Conservation (phyloP, 805 yeast species). For the Dipodascopsis uninucleata region DNA sequence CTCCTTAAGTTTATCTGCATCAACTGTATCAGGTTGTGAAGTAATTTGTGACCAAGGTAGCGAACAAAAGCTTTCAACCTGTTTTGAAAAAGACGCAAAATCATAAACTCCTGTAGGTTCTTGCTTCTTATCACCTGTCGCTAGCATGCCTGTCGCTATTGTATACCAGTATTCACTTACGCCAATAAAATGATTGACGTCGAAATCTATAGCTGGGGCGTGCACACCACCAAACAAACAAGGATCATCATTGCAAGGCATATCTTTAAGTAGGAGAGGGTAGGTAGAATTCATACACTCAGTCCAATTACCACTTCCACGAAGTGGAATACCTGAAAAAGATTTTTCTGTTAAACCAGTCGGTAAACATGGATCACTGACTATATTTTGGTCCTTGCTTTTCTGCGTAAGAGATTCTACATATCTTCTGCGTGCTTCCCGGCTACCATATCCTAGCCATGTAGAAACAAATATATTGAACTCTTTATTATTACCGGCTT, state of each 20-base stretch:
- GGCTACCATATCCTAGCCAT: slow-evolving; percentile 98
- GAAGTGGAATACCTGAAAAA: slow-evolving; percentile 35
- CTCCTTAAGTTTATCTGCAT: slow-evolving; percentile 55
- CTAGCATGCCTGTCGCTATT: slow-evolving; percentile 13
- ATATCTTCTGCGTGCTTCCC: slow-evolving; percentile 79
- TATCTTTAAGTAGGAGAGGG: slow-evolving; percentile 71
- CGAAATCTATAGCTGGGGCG: slow-evolving; percentile 82
- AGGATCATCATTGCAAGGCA: slow-evolving; percentile 83
- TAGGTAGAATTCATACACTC: slow-evolving; percentile 67
- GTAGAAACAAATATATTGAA: slow-evolving; percentile 93
- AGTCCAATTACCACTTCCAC: slow-evolving; percentile 77
- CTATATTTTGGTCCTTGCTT: not conserved
- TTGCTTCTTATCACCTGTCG: slow-evolving; percentile 48
- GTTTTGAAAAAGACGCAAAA: slow-evolving; percentile 61
- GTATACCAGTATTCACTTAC: slow-evolving; percentile 98
- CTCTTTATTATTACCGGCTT: slow-evolving; percentile 64
- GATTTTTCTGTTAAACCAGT: slow-evolving; percentile 41
- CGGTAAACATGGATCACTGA: slow-evolving; percentile 44
- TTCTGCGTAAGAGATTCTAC: slow-evolving; percentile 35
- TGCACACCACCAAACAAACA: slow-evolving; percentile 94
- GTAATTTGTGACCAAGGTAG: slow-evolving; percentile 60
- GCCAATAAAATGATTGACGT: slow-evolving; percentile 80
- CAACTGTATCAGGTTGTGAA: slow-evolving; percentile 49
- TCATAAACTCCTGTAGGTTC: slow-evolving; percentile 87
- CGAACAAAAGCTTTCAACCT: slow-evolving; percentile 70